These are phyloP conservation scores for Clarireedia homoeocarpa DNA, from an alignment of 2,329 filamentous ascomycete species.

Conservation along the genomic window DNA sequence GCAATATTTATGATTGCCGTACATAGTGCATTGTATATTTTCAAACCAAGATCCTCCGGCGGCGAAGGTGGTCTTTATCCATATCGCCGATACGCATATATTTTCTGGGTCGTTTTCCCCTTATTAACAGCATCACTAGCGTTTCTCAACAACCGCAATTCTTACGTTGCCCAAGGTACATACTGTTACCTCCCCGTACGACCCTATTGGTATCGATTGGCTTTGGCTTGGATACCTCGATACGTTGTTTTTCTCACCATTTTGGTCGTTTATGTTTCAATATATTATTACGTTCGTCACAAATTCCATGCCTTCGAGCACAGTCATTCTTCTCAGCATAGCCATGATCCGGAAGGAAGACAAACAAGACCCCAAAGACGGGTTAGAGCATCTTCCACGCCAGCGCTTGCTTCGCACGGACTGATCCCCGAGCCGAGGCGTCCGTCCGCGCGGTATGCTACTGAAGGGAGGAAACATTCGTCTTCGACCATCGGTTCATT, in stretches of 20 bases:
- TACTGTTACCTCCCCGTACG: constrained; percentile 63
- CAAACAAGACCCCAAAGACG: constrained; percentile 5
- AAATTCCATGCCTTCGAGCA: constrained; percentile 26
- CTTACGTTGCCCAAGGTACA: constrained; percentile 55
- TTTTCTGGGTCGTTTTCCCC: constrained; percentile 49
- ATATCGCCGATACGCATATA: constrained; percentile 53
- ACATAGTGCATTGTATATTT: constrained; percentile 66
- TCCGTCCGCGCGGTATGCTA: constrained; percentile 8
- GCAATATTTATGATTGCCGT: constrained; percentile 66
- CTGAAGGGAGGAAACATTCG: constrained; percentile 12
- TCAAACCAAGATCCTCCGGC: constrained; percentile 42
- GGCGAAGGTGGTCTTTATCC: constrained; percentile 60
- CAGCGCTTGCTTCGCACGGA: constrained; percentile 22
- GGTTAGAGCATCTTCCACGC: constrained; percentile 19
- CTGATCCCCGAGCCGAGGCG: constrained; percentile 21
- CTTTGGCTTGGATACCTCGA: constrained; percentile 65
- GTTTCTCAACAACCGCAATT: constrained; percentile 47
- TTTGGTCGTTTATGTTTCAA: constrained; percentile 54
- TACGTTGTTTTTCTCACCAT: constrained; percentile 61
- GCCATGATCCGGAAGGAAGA: constrained; percentile 7
- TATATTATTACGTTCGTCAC: constrained; percentile 59
- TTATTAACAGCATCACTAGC: constrained; percentile 52
- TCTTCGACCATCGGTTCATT: constrained; percentile 15
- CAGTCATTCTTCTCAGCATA: constrained; percentile 8
- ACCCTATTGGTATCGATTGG: constrained; percentile 61